Base-by-base conservation (phyloP, 768 basidiomycete species). In the Gymnopilus dilepis region DNA sequence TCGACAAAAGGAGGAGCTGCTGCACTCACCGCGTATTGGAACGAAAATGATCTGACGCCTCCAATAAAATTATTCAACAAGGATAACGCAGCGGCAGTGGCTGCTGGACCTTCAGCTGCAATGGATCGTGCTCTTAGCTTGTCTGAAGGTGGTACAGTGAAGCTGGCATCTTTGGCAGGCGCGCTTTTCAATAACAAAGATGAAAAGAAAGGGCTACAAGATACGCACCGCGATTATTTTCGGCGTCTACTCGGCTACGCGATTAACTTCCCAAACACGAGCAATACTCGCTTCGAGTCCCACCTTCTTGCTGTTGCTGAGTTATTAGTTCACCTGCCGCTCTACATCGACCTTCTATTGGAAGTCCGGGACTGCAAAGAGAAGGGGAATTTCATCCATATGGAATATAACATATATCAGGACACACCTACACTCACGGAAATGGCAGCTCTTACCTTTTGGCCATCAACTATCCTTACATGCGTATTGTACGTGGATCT, bases 181-280 rank as follows among this genome's bases (percentile, higher is more conserved):
- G 57, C 68, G 0, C 57, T 79, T 15, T 72, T 78, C 51, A 67
- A 72, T 37, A 60, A 79, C 69, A 76, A 76, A 62, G 74, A 76
- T 38, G 67, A 76, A 42, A 78, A 76, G 60, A 74, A 74, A 50
- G 78, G 78, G 26, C 66, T 73, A 15, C 69, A 73, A 13, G 76
- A 78, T 38, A 55, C 59, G 0, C 67, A 56, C 43, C 28, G 24
- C 3, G 60, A 62, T 30, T 74, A 48, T 48, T 67, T 75, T 34
- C 64, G 69, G n/a, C n/a, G 56, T 5, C 12, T 55, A 6, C 19
- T 47, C 26, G 45, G 45, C 24, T 47, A 47, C 21, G 26, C 26
- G 5, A 22, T 47, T 13, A 9, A 28, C 15, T 47, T 47, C 26
- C 21, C 45, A 13, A 22, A 47, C 26, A 21, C 45, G 3, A 22